Conservation (phyloP, 2,329 filamentous ascomycete genomes). For the Fusarium cyanostomum region DNA sequence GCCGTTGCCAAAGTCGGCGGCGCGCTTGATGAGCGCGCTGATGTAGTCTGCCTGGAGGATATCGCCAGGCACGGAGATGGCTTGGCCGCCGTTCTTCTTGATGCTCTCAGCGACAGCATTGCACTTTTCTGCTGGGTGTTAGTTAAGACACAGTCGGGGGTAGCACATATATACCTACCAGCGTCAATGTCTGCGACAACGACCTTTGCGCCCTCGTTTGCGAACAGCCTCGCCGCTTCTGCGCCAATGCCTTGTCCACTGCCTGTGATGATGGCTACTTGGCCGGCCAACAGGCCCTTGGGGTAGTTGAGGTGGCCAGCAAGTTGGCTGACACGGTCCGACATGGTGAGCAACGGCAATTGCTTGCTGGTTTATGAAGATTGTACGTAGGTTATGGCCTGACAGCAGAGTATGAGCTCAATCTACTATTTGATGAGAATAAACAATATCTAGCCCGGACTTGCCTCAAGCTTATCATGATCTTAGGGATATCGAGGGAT, state of each 20-base stretch:
- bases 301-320: slow-evolving; percentile 84
- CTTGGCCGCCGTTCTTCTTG: slow-evolving; percentile 71
- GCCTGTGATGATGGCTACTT: slow-evolving; percentile 89
- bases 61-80: slow-evolving; percentile 79
- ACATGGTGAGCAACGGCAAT: slow-evolving; percentile 50
- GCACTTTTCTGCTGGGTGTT: slow-evolving; percentile 67
- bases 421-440: too few relatives aligned
- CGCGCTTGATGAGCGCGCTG: slow-evolving; percentile 74
- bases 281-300: slow-evolving; percentile 78
- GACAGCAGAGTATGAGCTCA: too few relatives aligned
- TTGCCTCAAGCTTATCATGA: slow-evolving; percentile 1
- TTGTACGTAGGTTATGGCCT: too few relatives aligned
- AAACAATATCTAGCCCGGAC: too few relatives aligned
- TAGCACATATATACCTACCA: slow-evolving; percentile 54
- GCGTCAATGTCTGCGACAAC: slow-evolving; percentile 85
- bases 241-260: slow-evolving; percentile 89
- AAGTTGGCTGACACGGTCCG: slow-evolving; percentile 74
- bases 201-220: slow-evolving; percentile 87
- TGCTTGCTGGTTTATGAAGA: not conserved
- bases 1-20: slow-evolving; percentile 82
- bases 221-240: slow-evolving; percentile 82
- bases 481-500: slow-evolving; percentile 12
- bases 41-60: slow-evolving; percentile 78
- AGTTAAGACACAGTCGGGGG: not conserved
- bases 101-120: slow-evolving; percentile 74